Base-by-base conservation (phyloP, 2,329 filamentous ascomycete genomes). In the Aspergillus ustus region DNA sequence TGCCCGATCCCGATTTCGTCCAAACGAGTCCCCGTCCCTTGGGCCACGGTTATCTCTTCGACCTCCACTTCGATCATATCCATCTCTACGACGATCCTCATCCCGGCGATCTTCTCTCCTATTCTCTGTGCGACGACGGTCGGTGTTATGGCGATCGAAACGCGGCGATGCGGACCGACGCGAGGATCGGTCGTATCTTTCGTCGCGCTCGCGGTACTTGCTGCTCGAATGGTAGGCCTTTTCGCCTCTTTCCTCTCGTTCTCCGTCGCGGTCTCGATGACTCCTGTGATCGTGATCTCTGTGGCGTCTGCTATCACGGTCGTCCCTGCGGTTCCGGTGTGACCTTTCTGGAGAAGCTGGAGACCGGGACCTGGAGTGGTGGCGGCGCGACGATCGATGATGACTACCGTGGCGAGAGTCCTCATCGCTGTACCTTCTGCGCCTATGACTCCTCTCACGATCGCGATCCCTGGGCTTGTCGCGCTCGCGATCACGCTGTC, bases 121-220 rank as follows among this genome's bases (percentile, higher is more conserved):
- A 25, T 65, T 66, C 3, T 68, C 64, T 15, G 56, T 19, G 3
- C 60, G 59, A 22, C 57, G 66, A 53, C 60, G 62, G 40, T 67
- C 66, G 5, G 52, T 52, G 29, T 55, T 13, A 15, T 59, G 50
- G 45, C 63, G 54, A 43, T 63, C 57, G 20, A 63, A 60, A 7
- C 60, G 69, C 50, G 70, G 66, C 13, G 70, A 69, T 6, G 68
- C 66, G n/a, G 71, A 72, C 29, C 68, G 69, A 40, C 67, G 68
- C 17, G 66, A 55, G 43, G 69, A 65, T 28, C 69, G 65, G 40
- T 70, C 64, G 44, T 69, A 62, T 28, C 62, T 66, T n/a, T 69
- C 66, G 40, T 71, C 70, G 13, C 67, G 68, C 45, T 69, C 68
- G 8, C 64, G 62, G 44, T 68, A 52, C 52, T 65, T 66, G 57